Evolutionary conservation across 108 stramenopile species (phyloP), one percentile per base, ranked within the genome.

Genomic region (Parmales sp.): DNA sequence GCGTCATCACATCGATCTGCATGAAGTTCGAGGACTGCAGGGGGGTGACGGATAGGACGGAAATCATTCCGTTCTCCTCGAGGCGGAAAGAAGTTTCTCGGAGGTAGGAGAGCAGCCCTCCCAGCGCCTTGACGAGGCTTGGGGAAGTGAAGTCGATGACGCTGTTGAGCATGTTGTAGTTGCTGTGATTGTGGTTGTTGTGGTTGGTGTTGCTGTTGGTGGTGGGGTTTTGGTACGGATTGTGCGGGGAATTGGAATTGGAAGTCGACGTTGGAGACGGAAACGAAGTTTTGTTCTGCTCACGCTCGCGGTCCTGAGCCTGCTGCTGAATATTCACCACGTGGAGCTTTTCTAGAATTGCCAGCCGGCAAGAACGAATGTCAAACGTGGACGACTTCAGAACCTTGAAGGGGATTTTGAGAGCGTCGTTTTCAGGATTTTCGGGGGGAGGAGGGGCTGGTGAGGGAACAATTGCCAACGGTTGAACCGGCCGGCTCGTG

Each of bases 111-210:
- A 93, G 43, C 3, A 93, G 71, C 7, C 86, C 82, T 1, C 91
- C 91, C 3, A 93, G 51, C 9, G 89, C 86, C 65, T 83, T 78
- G 16, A 90, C 73, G 22, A 84, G 78, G 11, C 78, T 76, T 41
- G 78, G 75, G 38, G 89, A 87, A 54, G 90, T 85, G 72, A 90
- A 90, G 73, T 93, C 79, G 64, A 93, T 70, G 2, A 93, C 51
- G 1, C 89, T 78, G 9, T 86, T 78, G 63, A 92, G 54, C 2
- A 86, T 76, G 72, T 92, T 87, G 63, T 80, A 92, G 54, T 34
- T 60, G 26, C n/a, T 60, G 46, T n/a, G 23, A 68, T 70, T 0
- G 73, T 65, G 23, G 73, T 39, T 36, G 65, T 19, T 46, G 45
- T 8, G 23, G 66, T 46, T 18, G 66, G 5, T 26, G 20, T 39